Conservation (phyloP, 768 basidiomycete genomes). For the Mycena leptocephala region DNA sequence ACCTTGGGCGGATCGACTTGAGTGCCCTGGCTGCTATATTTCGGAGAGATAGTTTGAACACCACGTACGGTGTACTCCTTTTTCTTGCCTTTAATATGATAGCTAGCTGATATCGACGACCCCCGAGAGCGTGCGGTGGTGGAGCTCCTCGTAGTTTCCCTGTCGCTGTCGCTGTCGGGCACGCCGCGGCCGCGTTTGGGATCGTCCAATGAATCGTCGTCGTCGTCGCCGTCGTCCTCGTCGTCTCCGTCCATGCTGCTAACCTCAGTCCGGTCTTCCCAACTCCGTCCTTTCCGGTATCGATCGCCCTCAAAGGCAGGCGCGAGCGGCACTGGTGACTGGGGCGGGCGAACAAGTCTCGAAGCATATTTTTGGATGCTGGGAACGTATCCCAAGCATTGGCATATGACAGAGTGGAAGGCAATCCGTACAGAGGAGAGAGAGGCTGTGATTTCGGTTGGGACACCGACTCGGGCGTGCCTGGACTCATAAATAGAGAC, state of each 20-base stretch:
- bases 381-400: slow-evolving; percentile 93
- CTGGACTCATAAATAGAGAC: slow-evolving; percentile 56
- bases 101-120: slow-evolving; percentile 52
- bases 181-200: slow-evolving; percentile 43
- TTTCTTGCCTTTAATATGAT: slow-evolving; percentile 58
- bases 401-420: slow-evolving; percentile 73
- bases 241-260: slow-evolving; percentile 89
- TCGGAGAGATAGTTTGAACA: slow-evolving; percentile 77
- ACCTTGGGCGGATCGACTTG: slow-evolving; percentile 64
- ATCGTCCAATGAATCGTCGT: slow-evolving; percentile 61
- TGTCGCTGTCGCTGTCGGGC: slow-evolving; percentile 56
- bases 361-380: slow-evolving; percentile 86
- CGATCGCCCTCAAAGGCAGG: slow-evolving; percentile 68
- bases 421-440: slow-evolving; percentile 68
- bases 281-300: slow-evolving; percentile 57
- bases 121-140: slow-evolving; percentile 32
- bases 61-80: slow-evolving; percentile 77
- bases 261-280: slow-evolving; percentile 73
- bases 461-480: slow-evolving; percentile 54
- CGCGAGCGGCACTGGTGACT: slow-evolving; percentile 56
- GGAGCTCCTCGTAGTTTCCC: slow-evolving; percentile 42
- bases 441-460: slow-evolving; percentile 46
- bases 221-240: slow-evolving; percentile 82
- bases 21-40: slow-evolving; percentile 69
- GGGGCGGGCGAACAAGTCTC: slow-evolving; percentile 68